Conservation (phyloP, 2,329 filamentous ascomycete species). For the Exophiala aquamarina region DNA sequence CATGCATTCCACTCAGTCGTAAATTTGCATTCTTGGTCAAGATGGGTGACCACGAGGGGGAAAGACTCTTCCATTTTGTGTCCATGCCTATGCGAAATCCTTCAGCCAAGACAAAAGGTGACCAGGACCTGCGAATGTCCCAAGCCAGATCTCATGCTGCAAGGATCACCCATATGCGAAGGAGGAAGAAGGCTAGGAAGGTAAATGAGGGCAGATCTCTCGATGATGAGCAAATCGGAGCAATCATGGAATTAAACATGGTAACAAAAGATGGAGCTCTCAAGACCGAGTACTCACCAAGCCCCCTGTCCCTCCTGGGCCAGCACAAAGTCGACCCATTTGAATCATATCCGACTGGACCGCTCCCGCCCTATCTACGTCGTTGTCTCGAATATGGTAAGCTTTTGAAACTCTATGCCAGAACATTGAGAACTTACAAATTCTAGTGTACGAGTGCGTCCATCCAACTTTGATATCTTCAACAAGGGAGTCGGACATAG, state of each 20-base stretch:
- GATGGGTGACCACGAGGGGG: not conserved
- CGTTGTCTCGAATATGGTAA: slow-evolving; percentile 12
- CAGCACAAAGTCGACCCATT: slow-evolving; percentile 16
- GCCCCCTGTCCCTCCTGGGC: slow-evolving; percentile 7
- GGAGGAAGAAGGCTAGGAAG: not conserved
- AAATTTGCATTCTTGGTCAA: not conserved
- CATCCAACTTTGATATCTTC: slow-evolving; percentile 10
- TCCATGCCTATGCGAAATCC: not conserved
- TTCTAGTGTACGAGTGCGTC: slow-evolving; percentile 12
- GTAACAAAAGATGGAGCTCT: too few relatives aligned
- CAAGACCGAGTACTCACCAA: slow-evolving; percentile 1
- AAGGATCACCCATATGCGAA: not conserved
- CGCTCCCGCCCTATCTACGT: slow-evolving; percentile 10
- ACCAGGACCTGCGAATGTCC: not conserved
- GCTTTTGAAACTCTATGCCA: not conserved
- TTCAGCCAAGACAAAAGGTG: not conserved
- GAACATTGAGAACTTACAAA: not conserved
- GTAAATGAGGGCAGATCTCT: too few relatives aligned
- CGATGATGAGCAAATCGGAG: too few relatives aligned
- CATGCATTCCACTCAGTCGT: not conserved
- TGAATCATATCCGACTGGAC: slow-evolving; percentile 6
- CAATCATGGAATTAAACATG: too few relatives aligned
- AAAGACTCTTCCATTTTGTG: not conserved
- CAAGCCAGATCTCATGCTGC: slow-evolving; percentile 1
- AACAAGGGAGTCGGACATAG: not conserved